Base-by-base conservation (phyloP, 495 filamentous ascomycete genomes). In the Neurospora sp. region DNA sequence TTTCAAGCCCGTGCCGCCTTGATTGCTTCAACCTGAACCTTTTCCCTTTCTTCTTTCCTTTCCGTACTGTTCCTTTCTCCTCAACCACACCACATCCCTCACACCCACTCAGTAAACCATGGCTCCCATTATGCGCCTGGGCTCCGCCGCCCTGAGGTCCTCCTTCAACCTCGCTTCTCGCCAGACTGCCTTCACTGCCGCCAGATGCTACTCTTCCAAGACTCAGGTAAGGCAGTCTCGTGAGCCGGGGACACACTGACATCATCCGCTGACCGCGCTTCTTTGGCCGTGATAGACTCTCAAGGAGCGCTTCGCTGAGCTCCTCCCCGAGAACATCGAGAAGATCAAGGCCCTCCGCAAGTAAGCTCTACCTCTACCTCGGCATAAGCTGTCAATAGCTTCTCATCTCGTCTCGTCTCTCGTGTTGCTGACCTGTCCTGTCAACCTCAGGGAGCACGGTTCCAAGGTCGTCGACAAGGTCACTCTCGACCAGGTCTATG, bases 401-500 rank as follows among this genome's bases (percentile, higher is more conserved):
- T 9, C 53, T 65, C 14, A 12, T 65, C 53, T 65, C 14, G 22
- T 9, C 4, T 65, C 53, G 3, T 37, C 22, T 14, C 4, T 65
- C 27, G 27, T 65, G 41, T 75, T 41, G 69, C 76, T 81, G 45
- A 77, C 71, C 38, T 31, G 70, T 70, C 68, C 41, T 48, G 68
- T 48, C 9, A 40, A 73, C 65, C 65, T 9, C 77, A 97, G 94
- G 87, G 95, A 96, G 76, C 89, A 96, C 82, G 96, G 96, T 82
- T 93, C 87, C 86, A 98, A 93, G 84, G 92, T 98, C 75, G 85
- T 99, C 78, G 94, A 95, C 79, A 94, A 99, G 88, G 93, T 99
- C 81, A 99, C 96, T 73, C 91, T 99, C 78, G 96, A 98, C 87
- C 96, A 99, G 85, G 96, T 96, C 78, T 98, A 98, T 82, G 96